Evolutionary conservation across 768 basidiomycete genomes (phyloP), one percentile per base, ranked within the genome.

Genomic region (Termitomyces sp.): DNA sequence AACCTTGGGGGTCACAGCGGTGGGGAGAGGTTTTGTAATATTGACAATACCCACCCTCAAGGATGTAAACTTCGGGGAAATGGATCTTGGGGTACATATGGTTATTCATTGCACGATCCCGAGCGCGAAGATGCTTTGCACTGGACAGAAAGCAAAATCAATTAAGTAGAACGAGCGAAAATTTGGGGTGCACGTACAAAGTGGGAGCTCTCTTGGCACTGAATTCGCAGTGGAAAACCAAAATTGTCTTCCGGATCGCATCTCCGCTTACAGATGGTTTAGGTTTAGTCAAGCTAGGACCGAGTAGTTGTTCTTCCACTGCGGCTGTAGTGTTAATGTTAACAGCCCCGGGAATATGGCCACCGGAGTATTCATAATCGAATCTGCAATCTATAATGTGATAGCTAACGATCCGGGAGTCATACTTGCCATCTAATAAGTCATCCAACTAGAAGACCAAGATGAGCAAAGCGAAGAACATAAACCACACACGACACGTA

Each of bases 141-240:
- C 95, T 98, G 62, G 8, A 34, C 6, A 36, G 30, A 22, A 32
- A 22, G 37, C 20, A 20, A 24, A 13, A 22, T 45, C 33, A 51
- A 46, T 45, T 34, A 49, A 44, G 55, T 27, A 22, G 27, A 56
- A 20, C 20, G 13, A 51, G 36, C 43, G 36, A 33, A 7, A 57
- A 44, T 12, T 45, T 44, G 24, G 43, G 43, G 18, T 53, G n/a
- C 32, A 81, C 86, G 75, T 70, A 95, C 95, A 96, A 93, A 9
- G 96, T 96, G 1, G 97, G 97, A 0, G 95, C 97, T 43, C 97
- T 82, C 74, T 97, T 97, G 18, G 84, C 88, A 62, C 92, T 95
- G 69, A 98, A 98, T 74, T 99, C 97, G 77, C 97, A 99, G 69
- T 99, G 97, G 80, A 99, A 98, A 46, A 99, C 82, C 42, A 98